phyloP scores from a whole-genome alignment of 208 protist species.

The Wallacemonas rigidus region DNA sequence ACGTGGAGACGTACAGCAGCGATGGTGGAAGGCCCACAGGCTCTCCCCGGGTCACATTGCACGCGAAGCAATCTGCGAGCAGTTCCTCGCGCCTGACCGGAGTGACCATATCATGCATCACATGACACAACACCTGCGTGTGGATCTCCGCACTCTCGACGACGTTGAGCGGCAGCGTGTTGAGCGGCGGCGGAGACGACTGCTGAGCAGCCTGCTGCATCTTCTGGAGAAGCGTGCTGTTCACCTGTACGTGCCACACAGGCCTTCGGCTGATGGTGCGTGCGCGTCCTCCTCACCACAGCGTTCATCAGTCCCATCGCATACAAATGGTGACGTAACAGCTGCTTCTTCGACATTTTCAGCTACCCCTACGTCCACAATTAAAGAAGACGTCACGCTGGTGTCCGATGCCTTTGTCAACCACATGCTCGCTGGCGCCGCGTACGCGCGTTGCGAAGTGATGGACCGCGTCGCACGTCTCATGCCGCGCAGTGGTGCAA shows the following conservation, averaged over 20 bases:
- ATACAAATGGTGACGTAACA: not conserved
- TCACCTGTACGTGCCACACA: slow-evolving; percentile 36
- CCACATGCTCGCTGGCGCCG: slow-evolving; percentile 48
- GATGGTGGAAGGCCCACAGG: slow-evolving; percentile 49
- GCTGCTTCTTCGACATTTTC: not conserved
- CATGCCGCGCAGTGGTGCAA: slow-evolving; percentile 37
- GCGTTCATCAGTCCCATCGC: too few species aligned
- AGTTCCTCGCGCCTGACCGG: slow-evolving; percentile 57
- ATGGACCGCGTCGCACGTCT: slow-evolving; percentile 69
- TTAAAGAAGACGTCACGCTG: not conserved
- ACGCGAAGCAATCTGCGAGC: slow-evolving; percentile 48
- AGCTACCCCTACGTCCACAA: not conserved
- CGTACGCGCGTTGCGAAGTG: slow-evolving; percentile 50
- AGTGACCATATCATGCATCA: slow-evolving; percentile 62
- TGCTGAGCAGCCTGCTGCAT: slow-evolving; percentile 60
- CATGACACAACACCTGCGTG: slow-evolving; percentile 70
- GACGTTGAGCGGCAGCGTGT: slow-evolving; percentile 52
- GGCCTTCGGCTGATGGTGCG: too few species aligned
- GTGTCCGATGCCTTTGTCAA: slow-evolving; percentile 47
- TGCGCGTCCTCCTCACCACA: too few species aligned
- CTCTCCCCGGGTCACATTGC: slow-evolving; percentile 45
- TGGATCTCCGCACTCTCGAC: slow-evolving; percentile 74
- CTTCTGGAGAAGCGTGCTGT: slow-evolving; percentile 51
- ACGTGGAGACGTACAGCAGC: not conserved
- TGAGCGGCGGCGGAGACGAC: slow-evolving; percentile 51